Evolutionary conservation across 1,139 yeast genomes (phyloP), one percentile per base, ranked within the genome.

Genomic region (Hansenula lynferdii): DNA sequence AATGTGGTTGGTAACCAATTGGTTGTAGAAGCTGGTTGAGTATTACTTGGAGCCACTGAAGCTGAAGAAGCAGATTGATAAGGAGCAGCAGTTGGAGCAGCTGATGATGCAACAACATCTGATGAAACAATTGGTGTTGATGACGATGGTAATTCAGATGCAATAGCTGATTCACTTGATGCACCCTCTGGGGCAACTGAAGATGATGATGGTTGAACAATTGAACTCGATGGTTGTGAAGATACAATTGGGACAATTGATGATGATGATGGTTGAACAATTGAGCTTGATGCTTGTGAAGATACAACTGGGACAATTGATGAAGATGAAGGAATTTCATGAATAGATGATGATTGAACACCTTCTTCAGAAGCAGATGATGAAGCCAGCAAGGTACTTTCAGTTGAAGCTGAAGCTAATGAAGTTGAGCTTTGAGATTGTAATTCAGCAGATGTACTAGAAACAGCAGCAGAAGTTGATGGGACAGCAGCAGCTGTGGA

Each of bases 241-340:
- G n/a, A n/a, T n/a, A 8, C 28, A 23, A 15, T 26, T 10, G 17
- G 8, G 6, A n/a, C 18, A 6, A 27, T 36, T 15, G 28, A 21
- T 16, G 29, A 17, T 16, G 29, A 27, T 27, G 19, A 8, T 5
- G 29, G 12, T 12, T 14, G 26, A n/a, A 24, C 6, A 8, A 24
- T 24, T 24, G 26, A 24, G 15, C 25, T 23, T 23, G 25, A 10
- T 7, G 25, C 5, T 23, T 23, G 12, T 7, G 20, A 16, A 20
- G 42, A 26, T 35, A 39, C 29, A 34, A 43, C 16, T 19, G 42
- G 15, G 5, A 12, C 15, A 38, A 34, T 34, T 40, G 23, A 44
- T 31, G 30, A 39, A 35, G 28, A 44, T 19, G 38, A 10, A 23
- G 11, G n/a, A 23, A 23, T 9, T 23, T 14, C 15, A 24, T 3